Evolutionary conservation across 495 filamentous ascomycete species (phyloP).

Genomic region (Lasiosphaeria ovina): DNA sequence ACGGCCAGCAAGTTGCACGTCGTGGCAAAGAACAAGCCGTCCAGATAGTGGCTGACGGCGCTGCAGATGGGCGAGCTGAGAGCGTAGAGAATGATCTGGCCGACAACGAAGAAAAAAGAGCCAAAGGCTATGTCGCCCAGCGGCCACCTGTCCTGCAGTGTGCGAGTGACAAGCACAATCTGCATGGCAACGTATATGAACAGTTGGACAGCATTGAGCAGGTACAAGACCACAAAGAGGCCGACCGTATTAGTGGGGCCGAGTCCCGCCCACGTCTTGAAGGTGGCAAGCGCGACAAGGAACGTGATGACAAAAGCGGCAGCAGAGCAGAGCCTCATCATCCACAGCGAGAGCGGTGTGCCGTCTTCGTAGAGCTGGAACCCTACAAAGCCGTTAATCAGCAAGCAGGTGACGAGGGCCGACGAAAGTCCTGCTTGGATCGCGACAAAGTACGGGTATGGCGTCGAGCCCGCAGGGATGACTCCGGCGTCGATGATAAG

Average conservation of each 20-base stretch:
- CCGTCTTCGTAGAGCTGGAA: slow-evolving; percentile 99
- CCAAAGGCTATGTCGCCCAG: slow-evolving; percentile 92
- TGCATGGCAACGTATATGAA: slow-evolving; percentile 86
- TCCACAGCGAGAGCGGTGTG: slow-evolving; percentile 92
- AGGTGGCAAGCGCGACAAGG: slow-evolving; percentile 84
- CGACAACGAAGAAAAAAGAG: slow-evolving; percentile 84
- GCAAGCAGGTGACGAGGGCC: slow-evolving; percentile 79
- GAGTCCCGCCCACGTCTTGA: slow-evolving; percentile 87
- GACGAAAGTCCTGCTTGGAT: slow-evolving; percentile 88
- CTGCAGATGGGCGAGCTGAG: slow-evolving; percentile 85
- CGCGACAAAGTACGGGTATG: slow-evolving; percentile 89
- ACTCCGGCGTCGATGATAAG: slow-evolving; percentile 93
- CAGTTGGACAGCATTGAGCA: slow-evolving; percentile 84
- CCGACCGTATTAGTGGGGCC: slow-evolving; percentile 81
- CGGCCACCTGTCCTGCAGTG: slow-evolving; percentile 93
- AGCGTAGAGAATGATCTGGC: slow-evolving; percentile 90
- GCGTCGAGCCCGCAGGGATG: slow-evolving; percentile 71
- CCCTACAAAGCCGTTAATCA: slow-evolving; percentile 97
- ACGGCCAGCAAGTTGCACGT: slow-evolving; percentile 91
- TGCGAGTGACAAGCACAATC: slow-evolving; percentile 81
- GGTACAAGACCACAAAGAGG: slow-evolving; percentile 88
- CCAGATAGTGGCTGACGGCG: slow-evolving; percentile 84
- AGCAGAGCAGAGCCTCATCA: slow-evolving; percentile 72
- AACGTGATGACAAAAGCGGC: slow-evolving; percentile 85
- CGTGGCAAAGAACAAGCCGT: slow-evolving; percentile 92